Evolutionary conservation across 2,329 filamentous ascomycete species (phyloP).

Genomic region (Leptographium flavum): DNA sequence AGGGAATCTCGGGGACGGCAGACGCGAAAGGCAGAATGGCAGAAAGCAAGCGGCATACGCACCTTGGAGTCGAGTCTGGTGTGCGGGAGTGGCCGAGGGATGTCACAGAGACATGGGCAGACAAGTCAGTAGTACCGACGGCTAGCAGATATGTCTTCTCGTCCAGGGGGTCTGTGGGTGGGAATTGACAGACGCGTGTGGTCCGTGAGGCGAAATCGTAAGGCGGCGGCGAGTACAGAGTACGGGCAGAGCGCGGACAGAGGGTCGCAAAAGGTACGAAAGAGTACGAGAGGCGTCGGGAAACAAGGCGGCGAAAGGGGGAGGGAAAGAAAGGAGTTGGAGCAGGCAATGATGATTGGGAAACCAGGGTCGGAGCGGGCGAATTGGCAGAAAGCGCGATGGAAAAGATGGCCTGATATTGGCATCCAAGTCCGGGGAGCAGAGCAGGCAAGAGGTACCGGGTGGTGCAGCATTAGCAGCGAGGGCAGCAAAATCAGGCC

Average conservation of each 20-base stretch:
- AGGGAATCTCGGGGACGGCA: background rate
- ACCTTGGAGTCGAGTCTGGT: too few species aligned
- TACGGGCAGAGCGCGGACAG: background rate
- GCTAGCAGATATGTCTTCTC: background rate
- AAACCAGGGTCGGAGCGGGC: background rate
- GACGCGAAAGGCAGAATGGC: background rate
- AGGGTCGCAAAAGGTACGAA: background rate
- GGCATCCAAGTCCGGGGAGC: slow-evolving; percentile 8
- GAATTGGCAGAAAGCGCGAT: slow-evolving; percentile 3
- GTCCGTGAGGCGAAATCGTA: slow-evolving; percentile 7
- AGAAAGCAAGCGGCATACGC: background rate
- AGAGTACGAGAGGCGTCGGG: background rate
- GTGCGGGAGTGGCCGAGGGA: slow-evolving; percentile 5
- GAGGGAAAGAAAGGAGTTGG: background rate
- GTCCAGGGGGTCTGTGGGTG: background rate
- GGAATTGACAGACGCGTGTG: slow-evolving; percentile 5
- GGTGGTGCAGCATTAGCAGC: slow-evolving; percentile 9
- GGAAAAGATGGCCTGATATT: slow-evolving; percentile 12
- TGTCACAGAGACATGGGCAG: background rate
- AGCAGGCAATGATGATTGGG: background rate
- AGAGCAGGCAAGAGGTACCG: slow-evolving; percentile 6
- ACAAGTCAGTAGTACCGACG: background rate
- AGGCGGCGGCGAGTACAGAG: background rate
- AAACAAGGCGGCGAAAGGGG: background rate
- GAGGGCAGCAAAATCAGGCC: slow-evolving; percentile 12